These are phyloP conservation scores for Agrocybe praecox DNA, from an alignment of 768 basidiomycete genomes.

Conservation along the genomic window DNA sequence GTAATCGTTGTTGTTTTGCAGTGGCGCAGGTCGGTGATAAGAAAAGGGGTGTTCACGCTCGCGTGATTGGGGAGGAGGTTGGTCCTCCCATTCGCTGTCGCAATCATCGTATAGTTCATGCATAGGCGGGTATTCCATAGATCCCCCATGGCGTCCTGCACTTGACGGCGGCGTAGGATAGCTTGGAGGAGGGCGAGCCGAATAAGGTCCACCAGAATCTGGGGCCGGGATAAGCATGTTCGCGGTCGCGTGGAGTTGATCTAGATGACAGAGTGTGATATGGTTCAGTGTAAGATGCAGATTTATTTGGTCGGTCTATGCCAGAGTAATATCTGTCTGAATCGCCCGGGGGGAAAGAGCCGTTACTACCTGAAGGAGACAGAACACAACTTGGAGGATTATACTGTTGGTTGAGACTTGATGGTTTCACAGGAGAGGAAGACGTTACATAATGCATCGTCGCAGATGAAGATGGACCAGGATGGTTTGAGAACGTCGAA, in stretches of 20 bases:
- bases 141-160: constrained; percentile 10
- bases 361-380: constrained; percentile 7
- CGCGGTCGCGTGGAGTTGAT: neutral
- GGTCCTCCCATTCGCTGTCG: constrained; percentile 6
- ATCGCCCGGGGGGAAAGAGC: neutral
- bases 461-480: constrained; percentile 18
- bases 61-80: neutral
- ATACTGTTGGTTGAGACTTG: neutral
- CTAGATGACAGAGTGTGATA: neutral
- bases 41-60: neutral
- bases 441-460: constrained; percentile 26
- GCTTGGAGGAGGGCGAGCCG: neutral
- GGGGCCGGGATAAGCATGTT: neutral
- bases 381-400: constrained; percentile 13
- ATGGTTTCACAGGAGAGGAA: constrained; percentile 13
- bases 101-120: constrained; percentile 18
- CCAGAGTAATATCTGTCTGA: too few species aligned
- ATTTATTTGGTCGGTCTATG: neutral
- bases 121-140: constrained; percentile 18
- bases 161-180: constrained; percentile 6
- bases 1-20: neutral
- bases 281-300: neutral
- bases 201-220: neutral
- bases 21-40: neutral
- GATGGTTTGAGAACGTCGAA: too few species aligned